Evolutionary conservation across 2,329 filamentous ascomycete genomes (phyloP).

Genomic region (Sporothrix humicola): DNA sequence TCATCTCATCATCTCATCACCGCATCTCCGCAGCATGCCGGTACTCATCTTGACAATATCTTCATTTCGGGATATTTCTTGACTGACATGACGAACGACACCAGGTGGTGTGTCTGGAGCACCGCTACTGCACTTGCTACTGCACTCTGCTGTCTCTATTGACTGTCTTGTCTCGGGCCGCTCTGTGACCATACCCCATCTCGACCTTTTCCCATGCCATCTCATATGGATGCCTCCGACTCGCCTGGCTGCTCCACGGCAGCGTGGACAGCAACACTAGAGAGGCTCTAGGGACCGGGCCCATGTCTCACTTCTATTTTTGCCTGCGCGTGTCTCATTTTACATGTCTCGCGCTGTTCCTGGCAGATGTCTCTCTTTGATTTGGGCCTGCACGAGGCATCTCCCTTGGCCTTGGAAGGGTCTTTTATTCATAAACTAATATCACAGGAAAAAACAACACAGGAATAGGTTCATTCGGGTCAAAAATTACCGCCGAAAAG

Average conservation of each 20-base stretch:
- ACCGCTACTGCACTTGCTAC: constrained; percentile 23
- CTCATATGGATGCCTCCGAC: constrained; percentile 9
- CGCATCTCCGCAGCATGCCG: not conserved
- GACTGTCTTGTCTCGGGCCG: constrained; percentile 23
- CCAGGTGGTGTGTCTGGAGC: not conserved
- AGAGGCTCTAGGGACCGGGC: not conserved
- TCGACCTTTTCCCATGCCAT: not conserved
- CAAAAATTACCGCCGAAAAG: not conserved
- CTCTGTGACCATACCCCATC: not conserved
- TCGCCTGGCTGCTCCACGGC: constrained; percentile 12
- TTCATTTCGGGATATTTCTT: constrained; percentile 17
- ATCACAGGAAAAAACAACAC: constrained; percentile 9
- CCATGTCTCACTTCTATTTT: constrained; percentile 25
- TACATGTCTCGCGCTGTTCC: constrained; percentile 17
- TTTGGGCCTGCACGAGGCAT: constrained; percentile 16
- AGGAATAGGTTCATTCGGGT: not conserved
- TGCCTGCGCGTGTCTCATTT: constrained; percentile 17
- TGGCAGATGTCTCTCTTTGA: constrained; percentile 25
- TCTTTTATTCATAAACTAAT: not conserved
- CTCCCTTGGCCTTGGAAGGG: not conserved
- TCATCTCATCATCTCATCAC: not conserved
- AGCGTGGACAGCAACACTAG: constrained; percentile 14
- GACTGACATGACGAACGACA: not conserved
- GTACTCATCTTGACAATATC: not conserved
- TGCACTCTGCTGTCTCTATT: constrained; percentile 23